Conservation (phyloP, 2,329 filamentous ascomycete genomes). For the Scedosporium dehoogii region DNA sequence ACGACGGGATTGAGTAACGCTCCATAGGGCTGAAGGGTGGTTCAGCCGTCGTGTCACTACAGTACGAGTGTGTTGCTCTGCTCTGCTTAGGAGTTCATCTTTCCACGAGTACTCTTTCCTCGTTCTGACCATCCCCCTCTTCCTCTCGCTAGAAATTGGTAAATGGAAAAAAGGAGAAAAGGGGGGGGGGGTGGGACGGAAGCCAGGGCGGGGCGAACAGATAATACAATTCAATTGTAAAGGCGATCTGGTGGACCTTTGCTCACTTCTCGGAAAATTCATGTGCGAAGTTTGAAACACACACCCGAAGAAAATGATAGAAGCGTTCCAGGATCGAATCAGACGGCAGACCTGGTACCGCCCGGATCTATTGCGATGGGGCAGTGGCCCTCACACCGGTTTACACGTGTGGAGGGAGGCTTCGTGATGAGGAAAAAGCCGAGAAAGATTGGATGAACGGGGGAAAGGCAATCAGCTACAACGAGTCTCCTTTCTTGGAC, state of each 20-base stretch:
- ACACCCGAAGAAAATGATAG: background rate
- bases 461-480: too few relatives aligned
- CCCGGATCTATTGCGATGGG: too few relatives aligned
- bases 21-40: slow-evolving; percentile 5
- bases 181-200: background rate
- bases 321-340: background rate
- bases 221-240: background rate
- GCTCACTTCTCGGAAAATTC: background rate
- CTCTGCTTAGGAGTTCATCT: background rate
- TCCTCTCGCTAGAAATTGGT: background rate
- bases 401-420: too few relatives aligned
- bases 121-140: background rate
- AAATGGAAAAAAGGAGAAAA: background rate
- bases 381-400: too few relatives aligned
- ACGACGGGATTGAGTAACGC: slow-evolving; percentile 1
- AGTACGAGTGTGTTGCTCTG: background rate
- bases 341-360: too few relatives aligned
- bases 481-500: too few relatives aligned
- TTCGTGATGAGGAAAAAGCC: too few relatives aligned
- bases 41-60: background rate
- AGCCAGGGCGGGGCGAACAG: background rate
- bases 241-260: background rate
- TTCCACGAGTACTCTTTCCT: background rate
- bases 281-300: background rate
- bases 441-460: too few relatives aligned